A percentile compares a stretch with the other conserved stretches of the same genome.
These are phyloP conservation scores for Tetradesmus lagerheimii DNA, from an alignment of 139 green algal species.

Conservation along the genomic window DNA sequence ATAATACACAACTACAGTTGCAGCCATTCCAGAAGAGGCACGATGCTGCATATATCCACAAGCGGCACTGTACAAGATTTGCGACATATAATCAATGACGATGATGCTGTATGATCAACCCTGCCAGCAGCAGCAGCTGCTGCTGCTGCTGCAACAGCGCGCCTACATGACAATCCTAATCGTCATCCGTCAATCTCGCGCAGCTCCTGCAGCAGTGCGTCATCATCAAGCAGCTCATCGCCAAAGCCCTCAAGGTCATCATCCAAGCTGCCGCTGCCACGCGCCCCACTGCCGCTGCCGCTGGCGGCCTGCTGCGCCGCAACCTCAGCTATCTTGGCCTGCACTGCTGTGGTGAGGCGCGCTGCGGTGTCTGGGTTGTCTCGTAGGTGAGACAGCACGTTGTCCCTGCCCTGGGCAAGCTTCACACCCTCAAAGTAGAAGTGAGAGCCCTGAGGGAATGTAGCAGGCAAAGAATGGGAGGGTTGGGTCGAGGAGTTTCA, in stretches of 20 bases:
- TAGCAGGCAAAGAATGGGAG: background rate
- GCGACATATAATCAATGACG: too few relatives aligned
- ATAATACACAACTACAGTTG: background rate
- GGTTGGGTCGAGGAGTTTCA: background rate
- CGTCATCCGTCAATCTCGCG: background rate
- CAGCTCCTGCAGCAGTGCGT: conserved; percentile 1
- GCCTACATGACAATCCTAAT: too few relatives aligned
- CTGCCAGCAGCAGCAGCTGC: too few relatives aligned
- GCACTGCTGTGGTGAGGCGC: background rate
- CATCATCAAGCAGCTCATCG: background rate
- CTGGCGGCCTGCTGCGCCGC: background rate
- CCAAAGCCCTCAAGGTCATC: conserved; percentile 7
- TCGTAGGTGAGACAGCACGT: conserved; percentile 49
- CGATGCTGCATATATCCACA: too few relatives aligned
- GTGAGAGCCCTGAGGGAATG: conserved; percentile 31
- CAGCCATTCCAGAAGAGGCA: background rate
- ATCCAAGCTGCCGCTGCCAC: background rate
- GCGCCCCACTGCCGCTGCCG: background rate
- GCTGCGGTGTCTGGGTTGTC: conserved; percentile 47
- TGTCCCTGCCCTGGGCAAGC: conserved; percentile 63
- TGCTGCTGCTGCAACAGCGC: too few relatives aligned
- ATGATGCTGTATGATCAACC: too few relatives aligned
- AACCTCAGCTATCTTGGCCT: background rate
- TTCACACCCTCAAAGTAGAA: conserved; percentile 52
- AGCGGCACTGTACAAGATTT: too few relatives aligned